phyloP scores from a whole-genome alignment of 805 yeast genomes.

The Teunomyces gatunensis region DNA sequence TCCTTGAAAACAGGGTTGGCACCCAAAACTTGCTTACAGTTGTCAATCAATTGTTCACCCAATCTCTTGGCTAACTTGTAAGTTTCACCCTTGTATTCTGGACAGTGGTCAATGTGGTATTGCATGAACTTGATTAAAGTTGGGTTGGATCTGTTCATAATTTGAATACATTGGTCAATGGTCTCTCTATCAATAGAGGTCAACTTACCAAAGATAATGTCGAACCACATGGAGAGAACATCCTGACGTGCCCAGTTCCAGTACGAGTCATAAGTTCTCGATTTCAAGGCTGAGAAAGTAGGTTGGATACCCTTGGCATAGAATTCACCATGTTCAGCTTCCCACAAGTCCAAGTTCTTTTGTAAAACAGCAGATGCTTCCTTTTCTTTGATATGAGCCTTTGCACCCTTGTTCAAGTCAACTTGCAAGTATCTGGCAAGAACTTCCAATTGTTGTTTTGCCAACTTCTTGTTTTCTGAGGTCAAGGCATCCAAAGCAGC shows the following conservation, averaged over 20 bases:
- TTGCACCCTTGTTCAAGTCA: slow-evolving; percentile 89
- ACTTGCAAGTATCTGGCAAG: slow-evolving; percentile 92
- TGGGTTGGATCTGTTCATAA: slow-evolving; percentile 96
- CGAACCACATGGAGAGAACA: slow-evolving; percentile 87
- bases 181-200: slow-evolving; percentile 93
- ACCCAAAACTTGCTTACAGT: slow-evolving; percentile 82
- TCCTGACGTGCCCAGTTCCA: slow-evolving; percentile 99
- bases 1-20: slow-evolving; percentile 93
- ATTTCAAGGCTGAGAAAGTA: slow-evolving; percentile 85
- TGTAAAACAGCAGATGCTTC: slow-evolving; percentile 83
- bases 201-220: slow-evolving; percentile 90
- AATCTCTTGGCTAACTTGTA: slow-evolving; percentile 85
- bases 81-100: slow-evolving; percentile 84
- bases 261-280: slow-evolving; percentile 93
- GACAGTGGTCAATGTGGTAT: slow-evolving; percentile 78
- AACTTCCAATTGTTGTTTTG: slow-evolving; percentile 81
- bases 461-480: slow-evolving; percentile 66
- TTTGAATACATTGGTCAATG: slow-evolving; percentile 91
- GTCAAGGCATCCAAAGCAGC: slow-evolving; percentile 89
- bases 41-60: slow-evolving; percentile 92
- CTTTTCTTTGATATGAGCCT: slow-evolving; percentile 75
- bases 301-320: slow-evolving; percentile 92
- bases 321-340: slow-evolving; percentile 80
- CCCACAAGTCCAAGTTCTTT: slow-evolving; percentile 87
- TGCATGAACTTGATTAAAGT: slow-evolving; percentile 95